These are phyloP conservation scores for Silybum marianum DNA, from an alignment of 129 eudicot genomes.

Conservation along the genomic window DNA sequence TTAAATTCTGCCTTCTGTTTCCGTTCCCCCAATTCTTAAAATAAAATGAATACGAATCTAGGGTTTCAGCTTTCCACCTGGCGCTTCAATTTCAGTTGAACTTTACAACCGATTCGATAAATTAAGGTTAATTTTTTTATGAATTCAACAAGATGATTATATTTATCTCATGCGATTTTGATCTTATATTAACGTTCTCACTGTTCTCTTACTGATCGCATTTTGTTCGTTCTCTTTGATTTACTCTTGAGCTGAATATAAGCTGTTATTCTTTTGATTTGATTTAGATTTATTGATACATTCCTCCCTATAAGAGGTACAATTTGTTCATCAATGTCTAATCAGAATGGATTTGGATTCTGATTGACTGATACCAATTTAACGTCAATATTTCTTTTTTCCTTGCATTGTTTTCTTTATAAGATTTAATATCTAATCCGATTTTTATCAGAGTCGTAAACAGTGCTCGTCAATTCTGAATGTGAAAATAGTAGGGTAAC, in stretches of 20 bases:
- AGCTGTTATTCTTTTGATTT: not conserved
- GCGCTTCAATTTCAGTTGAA: constrained; percentile 27
- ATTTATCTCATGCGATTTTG: not conserved
- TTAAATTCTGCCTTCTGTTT: not conserved
- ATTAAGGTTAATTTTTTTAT: constrained; percentile 10
- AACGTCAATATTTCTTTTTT: not conserved
- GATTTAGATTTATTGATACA: not conserved
- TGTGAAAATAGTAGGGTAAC: not conserved
- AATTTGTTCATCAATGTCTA: not conserved
- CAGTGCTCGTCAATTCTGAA: constrained; percentile 15
- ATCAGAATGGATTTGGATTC: constrained; percentile 8
- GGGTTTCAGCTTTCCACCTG: constrained; percentile 32
- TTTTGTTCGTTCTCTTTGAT: constrained; percentile 3
- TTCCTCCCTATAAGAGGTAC: not conserved
- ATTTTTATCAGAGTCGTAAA: not conserved
- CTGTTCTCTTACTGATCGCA: constrained; percentile 18
- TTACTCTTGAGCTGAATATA: constrained; percentile 2
- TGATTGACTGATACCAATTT: not conserved
- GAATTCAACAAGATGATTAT: constrained; percentile 1
- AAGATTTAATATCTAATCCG: constrained; percentile 5
- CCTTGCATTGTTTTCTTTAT: not conserved
- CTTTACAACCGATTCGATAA: not conserved
- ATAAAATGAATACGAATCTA: constrained; percentile 26
- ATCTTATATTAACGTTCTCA: constrained; percentile 1
- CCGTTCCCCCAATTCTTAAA: constrained; percentile 18